phyloP scores from a whole-genome alignment of 179 eudicot species.

The Beta corolliflora region DNA sequence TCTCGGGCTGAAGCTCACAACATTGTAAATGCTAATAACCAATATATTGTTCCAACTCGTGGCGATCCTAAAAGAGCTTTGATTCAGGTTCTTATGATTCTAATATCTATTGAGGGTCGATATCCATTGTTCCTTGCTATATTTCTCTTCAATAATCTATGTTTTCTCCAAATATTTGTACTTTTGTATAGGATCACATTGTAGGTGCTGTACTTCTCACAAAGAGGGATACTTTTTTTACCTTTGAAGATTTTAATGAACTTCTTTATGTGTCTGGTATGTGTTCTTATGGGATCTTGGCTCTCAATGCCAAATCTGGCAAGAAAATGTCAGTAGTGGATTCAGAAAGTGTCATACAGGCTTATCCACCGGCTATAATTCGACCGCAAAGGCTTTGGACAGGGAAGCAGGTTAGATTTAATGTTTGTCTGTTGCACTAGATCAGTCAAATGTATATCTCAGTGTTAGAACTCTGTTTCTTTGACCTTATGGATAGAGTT shows the following conservation, averaged over 20 bases:
- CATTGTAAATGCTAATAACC: conserved; percentile 95
- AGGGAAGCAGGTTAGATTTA: conserved; percentile 81
- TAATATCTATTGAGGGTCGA: neutral
- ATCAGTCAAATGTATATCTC: neutral
- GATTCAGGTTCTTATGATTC: conserved; percentile 67
- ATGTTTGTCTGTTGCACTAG: neutral
- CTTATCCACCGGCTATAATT: conserved; percentile 73
- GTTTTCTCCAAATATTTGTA: neutral
- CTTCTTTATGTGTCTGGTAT: conserved; percentile 89
- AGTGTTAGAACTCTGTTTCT: too few species aligned
- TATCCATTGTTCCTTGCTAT: too few species aligned
- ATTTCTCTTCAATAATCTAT: neutral
- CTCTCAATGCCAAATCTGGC: conserved; percentile 36
- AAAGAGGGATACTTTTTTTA: conserved; percentile 87
- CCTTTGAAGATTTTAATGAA: conserved; percentile 60
- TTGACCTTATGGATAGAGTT: neutral
- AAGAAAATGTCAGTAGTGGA: conserved; percentile 53
- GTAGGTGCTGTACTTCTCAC: conserved; percentile 93
- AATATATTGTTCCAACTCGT: conserved; percentile 95
- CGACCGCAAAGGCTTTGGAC: conserved; percentile 94
- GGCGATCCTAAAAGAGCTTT: conserved; percentile 97
- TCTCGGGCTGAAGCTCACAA: conserved; percentile 98
- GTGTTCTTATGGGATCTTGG: conserved; percentile 39
- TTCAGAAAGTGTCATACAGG: conserved; percentile 50
- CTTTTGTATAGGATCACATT: conserved; percentile 75